Evolutionary conservation across 2,329 filamentous ascomycete genomes (phyloP).

Genomic region (Hypoxylon sp.): DNA sequence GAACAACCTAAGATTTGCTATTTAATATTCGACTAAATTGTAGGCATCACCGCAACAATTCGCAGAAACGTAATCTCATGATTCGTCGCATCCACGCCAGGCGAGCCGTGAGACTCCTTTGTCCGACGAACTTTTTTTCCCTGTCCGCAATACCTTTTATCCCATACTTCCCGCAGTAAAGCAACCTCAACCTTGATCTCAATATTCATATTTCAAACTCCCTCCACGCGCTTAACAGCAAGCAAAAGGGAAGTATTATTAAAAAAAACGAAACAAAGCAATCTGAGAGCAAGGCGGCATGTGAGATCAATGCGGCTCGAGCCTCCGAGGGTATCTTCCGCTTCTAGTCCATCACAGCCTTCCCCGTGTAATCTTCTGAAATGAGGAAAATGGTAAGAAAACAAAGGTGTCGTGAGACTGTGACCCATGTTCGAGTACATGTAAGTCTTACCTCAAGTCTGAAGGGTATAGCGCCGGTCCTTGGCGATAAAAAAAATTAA

Average conservation of each 20-base stretch:
- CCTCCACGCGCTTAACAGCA: slow-evolving; percentile 8
- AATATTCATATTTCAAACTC: neutral
- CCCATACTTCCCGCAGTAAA: slow-evolving; percentile 21
- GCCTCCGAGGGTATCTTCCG: slow-evolving; percentile 43
- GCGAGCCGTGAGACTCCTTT: slow-evolving; percentile 40
- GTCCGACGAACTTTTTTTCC: slow-evolving; percentile 23
- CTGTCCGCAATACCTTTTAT: slow-evolving; percentile 25
- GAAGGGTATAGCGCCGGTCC: slow-evolving; percentile 16
- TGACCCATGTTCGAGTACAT: slow-evolving; percentile 28
- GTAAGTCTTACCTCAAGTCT: slow-evolving; percentile 28
- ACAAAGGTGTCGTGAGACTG: slow-evolving; percentile 33
- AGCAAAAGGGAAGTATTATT: slow-evolving; percentile 7
- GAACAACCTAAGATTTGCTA: slow-evolving; percentile 17
- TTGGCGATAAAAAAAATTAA: slow-evolving; percentile 15
- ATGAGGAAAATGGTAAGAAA: slow-evolving; percentile 30
- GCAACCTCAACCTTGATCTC: slow-evolving; percentile 3
- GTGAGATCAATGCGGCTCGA: slow-evolving; percentile 29
- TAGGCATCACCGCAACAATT: slow-evolving; percentile 23
- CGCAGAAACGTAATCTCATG: slow-evolving; percentile 38
- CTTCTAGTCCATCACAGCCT: slow-evolving; percentile 32
- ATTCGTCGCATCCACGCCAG: slow-evolving; percentile 41
- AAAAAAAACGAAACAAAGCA: slow-evolving; percentile 18
- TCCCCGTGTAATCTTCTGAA: slow-evolving; percentile 23
- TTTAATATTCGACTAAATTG: slow-evolving; percentile 16
- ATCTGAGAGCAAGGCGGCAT: slow-evolving; percentile 32